Evolutionary conservation across 768 basidiomycete genomes (phyloP), one percentile per base, ranked within the genome.

Genomic region (Guyanaporus albipodus): DNA sequence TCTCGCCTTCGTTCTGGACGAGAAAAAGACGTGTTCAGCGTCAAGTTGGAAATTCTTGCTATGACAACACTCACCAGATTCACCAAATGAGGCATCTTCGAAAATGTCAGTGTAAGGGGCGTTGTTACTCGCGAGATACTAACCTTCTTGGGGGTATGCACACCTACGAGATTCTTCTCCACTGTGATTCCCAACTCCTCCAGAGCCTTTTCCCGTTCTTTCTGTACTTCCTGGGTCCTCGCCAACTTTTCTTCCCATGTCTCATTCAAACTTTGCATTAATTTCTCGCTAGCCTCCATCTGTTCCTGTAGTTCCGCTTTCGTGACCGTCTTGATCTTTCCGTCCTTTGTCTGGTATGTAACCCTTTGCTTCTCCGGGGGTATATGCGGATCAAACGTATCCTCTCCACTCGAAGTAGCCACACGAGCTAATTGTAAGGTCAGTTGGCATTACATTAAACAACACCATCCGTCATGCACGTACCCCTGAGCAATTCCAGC

Each of bases 301-400:
- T 97, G 95, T 54, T 99, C 96, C 67, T 98, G 93, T 48, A 99
- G 73, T 65, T 93, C 96, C 8, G 95, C 91, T 70, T 99, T 98
- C 23, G 92, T 91, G 53, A 99, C 92, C 10, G 90, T 95, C 76
- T 90, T 90, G 60, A 97, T 77, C 59, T 85, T 86, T 24, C 96
- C 96, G 54, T 93, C 89, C 68, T 92, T 92, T 1, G 91, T 87
- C 67, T 85, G 77, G 67, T 92, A 98, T 7, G 91, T 91, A 50
- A 98, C 94, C 56, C 91, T 91, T 72, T 99, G 96, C 72, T 87
- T 85, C 69, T 91, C 86, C 0, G 94, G 86, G 19, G 95, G 95
- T 38, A 97, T 82, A 54, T 76, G 82, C 0, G 91, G 85, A 64
- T 99, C 93, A 57, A 77, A 99, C 4, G 76, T 76, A 29, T 87